These are phyloP conservation scores for Kwoniella pini DNA, from an alignment of 768 basidiomycete species.

Conservation along the genomic window DNA sequence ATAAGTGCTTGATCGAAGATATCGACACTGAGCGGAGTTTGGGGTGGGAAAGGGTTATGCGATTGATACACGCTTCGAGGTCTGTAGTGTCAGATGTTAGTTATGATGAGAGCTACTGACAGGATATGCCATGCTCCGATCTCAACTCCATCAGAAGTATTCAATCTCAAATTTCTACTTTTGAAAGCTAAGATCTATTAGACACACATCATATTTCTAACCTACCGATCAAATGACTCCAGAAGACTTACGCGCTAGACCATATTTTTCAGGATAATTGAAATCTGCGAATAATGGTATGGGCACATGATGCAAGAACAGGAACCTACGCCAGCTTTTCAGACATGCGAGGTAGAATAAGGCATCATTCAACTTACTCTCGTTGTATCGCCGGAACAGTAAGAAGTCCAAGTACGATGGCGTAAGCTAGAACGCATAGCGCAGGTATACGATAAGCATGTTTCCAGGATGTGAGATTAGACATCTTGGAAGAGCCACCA, in stretches of 20 bases:
- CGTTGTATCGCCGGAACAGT: conserved; percentile 68
- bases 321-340: too few relatives aligned
- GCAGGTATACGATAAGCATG: conserved; percentile 12
- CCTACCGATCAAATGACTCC: too few relatives aligned
- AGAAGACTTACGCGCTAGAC: conserved; percentile 79
- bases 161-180: conserved; percentile 69
- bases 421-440: conserved; percentile 6
- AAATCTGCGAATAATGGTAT: conserved; percentile 68
- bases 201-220: too few relatives aligned
- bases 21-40: conserved; percentile 53
- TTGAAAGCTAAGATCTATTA: too few relatives aligned
- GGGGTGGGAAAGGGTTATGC: conserved; percentile 48
- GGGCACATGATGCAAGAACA: conserved; percentile 70
- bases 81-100: conserved; percentile 27
- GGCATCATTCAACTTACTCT: conserved; percentile 60
- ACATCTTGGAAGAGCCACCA: background rate
- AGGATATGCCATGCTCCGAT: conserved; percentile 61
- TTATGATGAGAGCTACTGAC: conserved; percentile 21
- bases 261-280: conserved; percentile 71
- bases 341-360: background rate
- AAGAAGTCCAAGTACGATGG: conserved; percentile 59
- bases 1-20: conserved; percentile 63
- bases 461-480: background rate
- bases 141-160: conserved; percentile 72
- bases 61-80: conserved; percentile 47